phyloP scores from a whole-genome alignment of 441 rosid genomes.

The Aleurites moluccanus region DNA sequence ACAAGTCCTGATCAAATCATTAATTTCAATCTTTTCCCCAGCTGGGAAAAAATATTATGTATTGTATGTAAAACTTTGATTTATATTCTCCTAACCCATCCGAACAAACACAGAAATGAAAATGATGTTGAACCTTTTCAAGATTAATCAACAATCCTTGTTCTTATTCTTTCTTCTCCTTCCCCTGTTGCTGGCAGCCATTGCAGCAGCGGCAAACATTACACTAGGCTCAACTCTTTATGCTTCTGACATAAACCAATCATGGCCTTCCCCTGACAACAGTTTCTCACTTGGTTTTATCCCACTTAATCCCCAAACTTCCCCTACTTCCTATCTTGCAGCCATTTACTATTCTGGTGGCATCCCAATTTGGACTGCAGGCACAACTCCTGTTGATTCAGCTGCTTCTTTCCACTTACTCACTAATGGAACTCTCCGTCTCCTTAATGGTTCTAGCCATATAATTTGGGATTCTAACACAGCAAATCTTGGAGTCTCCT shows the following conservation, averaged over 20 bases:
- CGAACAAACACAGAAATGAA: not conserved
- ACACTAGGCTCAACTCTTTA: constrained; percentile 10
- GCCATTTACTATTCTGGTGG: constrained; percentile 17
- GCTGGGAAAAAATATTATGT: not conserved
- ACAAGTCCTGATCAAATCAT: too few relatives aligned
- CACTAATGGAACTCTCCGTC: constrained; percentile 10
- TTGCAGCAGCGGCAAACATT: not conserved
- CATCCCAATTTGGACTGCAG: constrained; percentile 21
- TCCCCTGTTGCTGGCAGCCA: not conserved
- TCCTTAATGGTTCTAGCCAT: constrained; percentile 9
- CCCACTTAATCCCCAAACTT: constrained; percentile 10
- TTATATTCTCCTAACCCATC: not conserved
- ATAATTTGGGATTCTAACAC: constrained; percentile 14
- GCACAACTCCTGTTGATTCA: constrained; percentile 12
- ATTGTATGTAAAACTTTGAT: not conserved
- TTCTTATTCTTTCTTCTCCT: not conserved
- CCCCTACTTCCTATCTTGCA: constrained; percentile 13
- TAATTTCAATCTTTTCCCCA: too few relatives aligned
- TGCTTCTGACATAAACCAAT: not conserved
- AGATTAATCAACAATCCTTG: not conserved
- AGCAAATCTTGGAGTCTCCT: constrained; percentile 8
- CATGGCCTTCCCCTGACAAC: not conserved
- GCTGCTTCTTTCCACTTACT: constrained; percentile 13
- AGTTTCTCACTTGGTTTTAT: constrained; percentile 17
- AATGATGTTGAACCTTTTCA: not conserved